Percentiles rank a stretch among this genome's conserved stretches.
These are phyloP conservation scores for Candolleomyces aberdarensis DNA, from an alignment of 768 basidiomycete genomes.

Conservation along the genomic window DNA sequence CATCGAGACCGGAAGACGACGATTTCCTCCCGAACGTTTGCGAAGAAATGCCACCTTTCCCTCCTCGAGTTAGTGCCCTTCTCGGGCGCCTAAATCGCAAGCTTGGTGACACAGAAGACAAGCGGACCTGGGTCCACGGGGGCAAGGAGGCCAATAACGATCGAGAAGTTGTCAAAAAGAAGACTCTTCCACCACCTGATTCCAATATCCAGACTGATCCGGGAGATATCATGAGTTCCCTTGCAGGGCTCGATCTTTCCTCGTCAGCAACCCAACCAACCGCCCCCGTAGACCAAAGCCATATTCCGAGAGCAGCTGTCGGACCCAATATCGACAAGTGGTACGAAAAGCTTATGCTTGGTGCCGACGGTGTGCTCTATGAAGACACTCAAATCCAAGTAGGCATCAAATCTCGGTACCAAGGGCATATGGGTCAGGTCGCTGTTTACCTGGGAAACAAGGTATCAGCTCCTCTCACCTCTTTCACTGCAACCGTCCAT, in stretches of 20 bases:
- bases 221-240: slow-evolving; percentile 62
- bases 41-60: slow-evolving; percentile 99
- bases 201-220: slow-evolving; percentile 36
- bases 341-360: slow-evolving; percentile 82
- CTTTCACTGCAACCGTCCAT: slow-evolving; percentile 83
- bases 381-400: slow-evolving; percentile 96
- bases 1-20: slow-evolving; percentile 82
- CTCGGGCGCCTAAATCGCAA: slow-evolving; percentile 86
- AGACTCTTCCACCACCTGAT: slow-evolving; percentile 33
- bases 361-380: slow-evolving; percentile 85
- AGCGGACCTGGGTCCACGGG: slow-evolving; percentile 92
- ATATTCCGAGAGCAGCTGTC: slow-evolving; percentile 54
- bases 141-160: slow-evolving; percentile 92
- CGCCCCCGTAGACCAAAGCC: slow-evolving; percentile 23
- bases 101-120: slow-evolving; percentile 90
- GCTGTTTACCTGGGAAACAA: slow-evolving; percentile 98
- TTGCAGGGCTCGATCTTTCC: slow-evolving; percentile 80
- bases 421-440: slow-evolving; percentile 89
- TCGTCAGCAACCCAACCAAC: slow-evolving; percentile 13
- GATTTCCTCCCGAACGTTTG: slow-evolving; percentile 92
- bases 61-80: slow-evolving; percentile 88
- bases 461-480: slow-evolving; percentile 79
- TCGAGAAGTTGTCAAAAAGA: slow-evolving; percentile 57
- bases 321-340: slow-evolving; percentile 82
- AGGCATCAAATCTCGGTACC: slow-evolving; percentile 94